These are phyloP conservation scores for Discostella stelligeroides DNA, from an alignment of 108 stramenopile genomes.

Conservation along the genomic window DNA sequence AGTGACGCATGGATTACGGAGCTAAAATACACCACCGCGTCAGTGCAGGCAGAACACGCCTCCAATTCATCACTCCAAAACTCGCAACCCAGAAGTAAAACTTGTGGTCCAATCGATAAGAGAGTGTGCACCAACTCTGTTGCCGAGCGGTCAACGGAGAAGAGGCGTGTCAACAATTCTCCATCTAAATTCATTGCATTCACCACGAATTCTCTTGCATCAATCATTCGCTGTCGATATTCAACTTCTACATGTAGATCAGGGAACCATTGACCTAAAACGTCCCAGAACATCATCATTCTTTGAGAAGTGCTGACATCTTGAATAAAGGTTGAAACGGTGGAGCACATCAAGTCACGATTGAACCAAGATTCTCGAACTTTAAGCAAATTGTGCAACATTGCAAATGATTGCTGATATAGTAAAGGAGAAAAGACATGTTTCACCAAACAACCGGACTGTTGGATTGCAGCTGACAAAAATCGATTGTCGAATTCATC, in stretches of 20 bases:
- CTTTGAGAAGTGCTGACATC: slow-evolving; percentile 5
- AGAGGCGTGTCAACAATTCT: slow-evolving; percentile 33
- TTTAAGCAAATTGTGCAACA: slow-evolving; percentile 32
- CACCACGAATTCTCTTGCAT: slow-evolving; percentile 62
- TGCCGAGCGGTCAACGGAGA: slow-evolving; percentile 34
- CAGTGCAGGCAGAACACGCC: slow-evolving; percentile 36
- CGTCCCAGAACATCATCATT: slow-evolving; percentile 49
- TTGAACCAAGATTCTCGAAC: slow-evolving; percentile 47
- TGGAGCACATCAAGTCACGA: slow-evolving; percentile 14
- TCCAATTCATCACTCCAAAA: slow-evolving; percentile 59
- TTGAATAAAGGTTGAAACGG: slow-evolving; percentile 31
- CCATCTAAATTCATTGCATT: slow-evolving; percentile 26
- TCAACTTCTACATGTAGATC: slow-evolving; percentile 46
- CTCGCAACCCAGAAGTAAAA: slow-evolving; percentile 55
- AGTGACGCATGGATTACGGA: slow-evolving; percentile 25
- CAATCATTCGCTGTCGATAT: slow-evolving; percentile 43
- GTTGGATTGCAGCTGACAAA: slow-evolving; percentile 21
- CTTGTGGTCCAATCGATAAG: slow-evolving; percentile 43
- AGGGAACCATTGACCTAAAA: slow-evolving; percentile 56
- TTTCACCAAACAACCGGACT: slow-evolving; percentile 24
- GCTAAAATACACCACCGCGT: slow-evolving; percentile 40
- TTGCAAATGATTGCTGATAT: slow-evolving; percentile 21
- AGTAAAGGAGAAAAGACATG: slow-evolving; percentile 26
- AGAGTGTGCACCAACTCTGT: slow-evolving; percentile 47
- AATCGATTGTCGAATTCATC: slow-evolving; percentile 50